These are phyloP conservation scores for Pseudogymnoascus sp. DNA, from an alignment of 2,329 filamentous ascomycete genomes.

Conservation along the genomic window DNA sequence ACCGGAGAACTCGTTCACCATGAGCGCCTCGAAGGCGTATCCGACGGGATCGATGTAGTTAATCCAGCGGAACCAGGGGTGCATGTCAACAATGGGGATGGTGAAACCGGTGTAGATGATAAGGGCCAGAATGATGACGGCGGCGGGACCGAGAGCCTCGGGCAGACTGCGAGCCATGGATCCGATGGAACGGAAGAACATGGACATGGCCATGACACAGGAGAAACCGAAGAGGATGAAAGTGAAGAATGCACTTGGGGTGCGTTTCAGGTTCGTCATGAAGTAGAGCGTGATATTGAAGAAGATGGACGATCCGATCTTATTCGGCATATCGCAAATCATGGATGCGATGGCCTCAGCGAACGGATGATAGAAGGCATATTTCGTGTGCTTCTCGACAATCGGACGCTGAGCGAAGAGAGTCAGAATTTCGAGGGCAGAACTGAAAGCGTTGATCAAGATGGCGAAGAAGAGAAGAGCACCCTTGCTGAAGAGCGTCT, in stretches of 20 bases:
- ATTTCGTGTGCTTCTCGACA: constrained; percentile 80
- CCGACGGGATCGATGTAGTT: constrained; percentile 54
- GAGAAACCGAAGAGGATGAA: constrained; percentile 40
- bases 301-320: constrained; percentile 60
- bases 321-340: constrained; percentile 79
- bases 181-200: constrained; percentile 76
- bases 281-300: constrained; percentile 84
- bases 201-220: constrained; percentile 53
- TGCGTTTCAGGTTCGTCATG: constrained; percentile 61
- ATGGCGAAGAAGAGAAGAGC: constrained; percentile 61
- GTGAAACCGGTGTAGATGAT: constrained; percentile 33
- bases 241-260: constrained; percentile 74
- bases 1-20: constrained; percentile 69
- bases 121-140: constrained; percentile 35
- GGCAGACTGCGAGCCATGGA: constrained; percentile 63
- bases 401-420: constrained; percentile 85
- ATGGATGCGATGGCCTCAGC: constrained; percentile 86
- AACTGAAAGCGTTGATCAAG: constrained; percentile 56
- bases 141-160: constrained; percentile 53
- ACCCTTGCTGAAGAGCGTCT: constrained; percentile 54
- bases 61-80: constrained; percentile 75
- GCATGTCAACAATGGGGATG: constrained; percentile 49
- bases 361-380: constrained; percentile 82
- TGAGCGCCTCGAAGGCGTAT: constrained; percentile 72
- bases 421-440: constrained; percentile 63